Percentiles rank a stretch among this genome's conserved stretches.
phyloP scores from a whole-genome alignment of 257 asterid genomes.

The Oldenlandia corymbosa region DNA sequence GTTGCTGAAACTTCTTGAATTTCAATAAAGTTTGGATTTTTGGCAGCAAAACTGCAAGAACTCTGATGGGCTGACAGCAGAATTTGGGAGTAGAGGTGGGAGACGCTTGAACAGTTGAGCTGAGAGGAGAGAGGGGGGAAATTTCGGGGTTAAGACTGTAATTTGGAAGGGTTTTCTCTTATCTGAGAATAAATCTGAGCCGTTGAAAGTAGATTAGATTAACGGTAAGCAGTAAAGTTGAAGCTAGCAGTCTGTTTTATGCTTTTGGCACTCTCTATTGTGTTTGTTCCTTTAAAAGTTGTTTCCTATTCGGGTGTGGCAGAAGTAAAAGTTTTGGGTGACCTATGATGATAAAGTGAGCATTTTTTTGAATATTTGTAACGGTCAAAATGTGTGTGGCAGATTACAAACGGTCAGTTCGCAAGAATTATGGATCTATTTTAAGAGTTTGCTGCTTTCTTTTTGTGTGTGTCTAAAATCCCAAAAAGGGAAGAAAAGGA shows the following conservation, averaged over 20 bases:
- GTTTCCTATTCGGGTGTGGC: slow-evolving; percentile 7
- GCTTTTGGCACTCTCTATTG: slow-evolving; percentile 8
- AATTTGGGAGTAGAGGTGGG: slow-evolving; percentile 11
- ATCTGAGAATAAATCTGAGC: slow-evolving; percentile 16
- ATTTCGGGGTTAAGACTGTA: not conserved
- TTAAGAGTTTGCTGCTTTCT: not conserved
- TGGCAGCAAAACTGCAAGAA: slow-evolving; percentile 10
- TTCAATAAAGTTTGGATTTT: slow-evolving; percentile 14
- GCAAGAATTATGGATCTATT: slow-evolving; percentile 14
- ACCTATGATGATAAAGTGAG: slow-evolving; percentile 5
- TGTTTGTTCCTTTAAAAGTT: not conserved
- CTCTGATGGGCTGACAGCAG: slow-evolving; percentile 8
- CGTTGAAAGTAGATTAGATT: slow-evolving; percentile 19
- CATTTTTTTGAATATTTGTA: slow-evolving; percentile 16
- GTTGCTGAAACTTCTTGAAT: slow-evolving; percentile 7
- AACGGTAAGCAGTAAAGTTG: slow-evolving; percentile 20
- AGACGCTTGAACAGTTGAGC: slow-evolving; percentile 15
- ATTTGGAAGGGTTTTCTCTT: slow-evolving; percentile 12
- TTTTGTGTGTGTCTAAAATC: no score
- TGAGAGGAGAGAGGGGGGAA: slow-evolving; percentile 4
- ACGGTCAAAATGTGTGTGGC: slow-evolving; percentile 27
- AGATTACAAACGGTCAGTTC: slow-evolving; percentile 24
- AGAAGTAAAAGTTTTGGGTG: slow-evolving; percentile 9
- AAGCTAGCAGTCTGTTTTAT: not conserved
- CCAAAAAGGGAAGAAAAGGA: no score